Base-by-base conservation (phyloP, 352 stramenopile species). In the Pythium apleroticum region DNA sequence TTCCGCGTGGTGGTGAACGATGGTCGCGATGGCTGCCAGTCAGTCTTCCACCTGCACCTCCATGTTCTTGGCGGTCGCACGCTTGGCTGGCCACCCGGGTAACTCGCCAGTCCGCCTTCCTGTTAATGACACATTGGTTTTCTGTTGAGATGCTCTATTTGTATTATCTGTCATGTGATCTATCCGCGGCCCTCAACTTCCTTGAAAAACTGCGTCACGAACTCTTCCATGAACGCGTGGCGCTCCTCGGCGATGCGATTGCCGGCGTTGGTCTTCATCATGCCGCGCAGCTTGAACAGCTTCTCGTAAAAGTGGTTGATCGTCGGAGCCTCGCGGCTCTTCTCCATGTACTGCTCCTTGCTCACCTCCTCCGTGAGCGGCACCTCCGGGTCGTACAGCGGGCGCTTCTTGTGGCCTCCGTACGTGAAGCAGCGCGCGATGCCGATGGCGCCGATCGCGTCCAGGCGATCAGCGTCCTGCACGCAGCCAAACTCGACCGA, bases 1-100 rank as follows among this genome's bases (percentile, higher is more conserved):
- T 99, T 97, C 64, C 87, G 97, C 46, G 91, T 99, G 59, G 97
- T 99, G 22, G 93, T 99, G 52, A 99, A 99, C 70, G 97, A 99
- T 72, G 98, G 98, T 14, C 64, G 76, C 28, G 86, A 99, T 59
- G 98, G 96, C n/a, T 96, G 88, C 53, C 83, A 96, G 67, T 93
- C 84, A 7, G 81, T 93, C 9, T 92, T 90, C 66, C 95, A 98
- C 59, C 66, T 98, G 28, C 95, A 98, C 60, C 49, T 98, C 54
- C 97, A 99, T 78, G 73, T 99, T 57, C 83, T 99, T 4, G 96
- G 96, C 35, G 97, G 97, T 19, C 89, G 91, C 39, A 93, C 92
- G 63, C 81, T 99, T 35, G 88, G 84, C 20, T 99, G 95, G 96
- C 96, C 96, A 30, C 96, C 96, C 56, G 95, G 95, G 56, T 93